Percentiles rank a stretch among this genome's conserved stretches.
These are phyloP conservation scores for Fusarium agapanthi DNA, from an alignment of 2,329 filamentous ascomycete genomes.

Conservation along the genomic window DNA sequence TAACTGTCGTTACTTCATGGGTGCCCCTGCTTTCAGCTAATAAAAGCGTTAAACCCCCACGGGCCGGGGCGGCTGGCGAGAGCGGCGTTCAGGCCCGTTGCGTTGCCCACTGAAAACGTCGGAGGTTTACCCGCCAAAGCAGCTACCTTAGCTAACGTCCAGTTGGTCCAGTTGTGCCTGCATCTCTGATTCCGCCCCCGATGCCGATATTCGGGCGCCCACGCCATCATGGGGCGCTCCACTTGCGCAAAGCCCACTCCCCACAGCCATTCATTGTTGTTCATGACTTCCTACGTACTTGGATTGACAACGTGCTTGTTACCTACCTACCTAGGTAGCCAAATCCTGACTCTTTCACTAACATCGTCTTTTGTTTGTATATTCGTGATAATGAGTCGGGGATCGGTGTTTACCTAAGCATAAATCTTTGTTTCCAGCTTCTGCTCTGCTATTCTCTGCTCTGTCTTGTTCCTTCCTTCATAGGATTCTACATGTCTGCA, in stretches of 20 bases:
- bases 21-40: conserved; percentile 24
- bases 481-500: conserved; percentile 17
- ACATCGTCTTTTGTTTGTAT: background rate
- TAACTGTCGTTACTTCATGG: conserved; percentile 7
- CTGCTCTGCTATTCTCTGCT: background rate
- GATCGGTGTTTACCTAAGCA: background rate
- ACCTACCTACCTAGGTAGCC: background rate
- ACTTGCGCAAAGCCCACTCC: conserved; percentile 1
- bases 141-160: background rate
- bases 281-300: conserved; percentile 28
- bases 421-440: background rate
- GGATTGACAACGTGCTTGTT: conserved; percentile 23
- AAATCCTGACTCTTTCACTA: conserved; percentile 4
- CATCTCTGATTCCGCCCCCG: conserved; percentile 3
- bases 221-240: conserved; percentile 8
- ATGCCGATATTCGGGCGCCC: conserved; percentile 31
- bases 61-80: background rate
- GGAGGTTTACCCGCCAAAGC: background rate
- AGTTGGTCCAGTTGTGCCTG: background rate
- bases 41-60: background rate
- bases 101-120: conserved; percentile 20
- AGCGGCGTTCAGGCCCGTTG: background rate
- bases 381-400: conserved; percentile 5
- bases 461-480: background rate
- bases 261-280: conserved; percentile 26